Evolutionary conservation across 108 stramenopile species (phyloP).

Genomic region (Chaetoceros muelleri): DNA sequence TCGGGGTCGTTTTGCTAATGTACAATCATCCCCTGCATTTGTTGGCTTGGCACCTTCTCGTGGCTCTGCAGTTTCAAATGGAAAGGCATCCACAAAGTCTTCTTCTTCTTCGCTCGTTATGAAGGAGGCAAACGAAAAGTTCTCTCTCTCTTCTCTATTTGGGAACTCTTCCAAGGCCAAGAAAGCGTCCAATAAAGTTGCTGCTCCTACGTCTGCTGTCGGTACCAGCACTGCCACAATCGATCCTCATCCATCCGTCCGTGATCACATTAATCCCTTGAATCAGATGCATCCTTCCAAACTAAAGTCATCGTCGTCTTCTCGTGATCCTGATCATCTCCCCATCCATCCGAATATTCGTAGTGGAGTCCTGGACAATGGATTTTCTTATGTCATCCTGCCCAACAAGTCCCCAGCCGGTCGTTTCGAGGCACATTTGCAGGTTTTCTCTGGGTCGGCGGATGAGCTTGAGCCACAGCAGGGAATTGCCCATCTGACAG

Average conservation of each 20-base stretch:
- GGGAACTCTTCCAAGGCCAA: neutral
- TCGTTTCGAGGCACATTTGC: conserved; percentile 94
- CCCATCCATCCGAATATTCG: conserved; percentile 70
- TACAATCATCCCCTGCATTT: neutral
- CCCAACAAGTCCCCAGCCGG: conserved; percentile 89
- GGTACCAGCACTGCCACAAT: conserved; percentile 7
- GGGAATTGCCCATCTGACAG: conserved; percentile 96
- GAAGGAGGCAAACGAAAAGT: conserved; percentile 12
- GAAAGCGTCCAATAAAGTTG: conserved; percentile 1
- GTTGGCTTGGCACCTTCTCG: neutral
- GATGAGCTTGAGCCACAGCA: conserved; percentile 91
- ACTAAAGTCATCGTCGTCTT: conserved; percentile 12
- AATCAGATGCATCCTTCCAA: conserved; percentile 53
- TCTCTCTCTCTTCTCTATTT: conserved; percentile 34
- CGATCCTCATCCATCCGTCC: conserved; percentile 67
- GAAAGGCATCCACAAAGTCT: conserved; percentile 12
- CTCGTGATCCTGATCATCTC: conserved; percentile 9
- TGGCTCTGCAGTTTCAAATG: neutral
- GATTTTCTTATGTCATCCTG: conserved; percentile 86
- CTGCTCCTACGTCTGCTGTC: conserved; percentile 1
- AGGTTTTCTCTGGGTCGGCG: conserved; percentile 86
- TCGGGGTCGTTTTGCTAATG: neutral
- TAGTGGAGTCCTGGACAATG: conserved; percentile 76
- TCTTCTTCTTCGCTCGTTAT: neutral
- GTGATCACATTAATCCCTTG: conserved; percentile 78